These are phyloP conservation scores for Aspergillus sclerotioniger DNA, from an alignment of 495 filamentous ascomycete species.

Conservation along the genomic window DNA sequence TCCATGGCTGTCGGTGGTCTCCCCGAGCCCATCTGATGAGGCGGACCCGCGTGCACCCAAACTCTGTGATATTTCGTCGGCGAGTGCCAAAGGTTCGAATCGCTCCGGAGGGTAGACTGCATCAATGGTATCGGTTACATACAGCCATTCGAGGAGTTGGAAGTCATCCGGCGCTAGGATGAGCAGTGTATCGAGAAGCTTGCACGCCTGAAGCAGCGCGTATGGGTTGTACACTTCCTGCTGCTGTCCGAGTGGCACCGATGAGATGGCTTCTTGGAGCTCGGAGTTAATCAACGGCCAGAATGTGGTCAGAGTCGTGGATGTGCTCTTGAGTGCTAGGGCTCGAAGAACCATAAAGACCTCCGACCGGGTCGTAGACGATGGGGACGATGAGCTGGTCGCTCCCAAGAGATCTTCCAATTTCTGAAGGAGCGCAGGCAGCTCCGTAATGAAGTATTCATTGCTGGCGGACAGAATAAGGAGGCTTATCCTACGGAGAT, in stretches of 20 bases:
- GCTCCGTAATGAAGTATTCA: constrained; percentile 77
- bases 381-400: constrained; percentile 87
- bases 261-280: constrained; percentile 76
- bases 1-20: constrained; percentile 35
- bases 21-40: constrained; percentile 31
- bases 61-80: constrained; percentile 82
- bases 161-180: constrained; percentile 92
- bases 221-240: constrained; percentile 74
- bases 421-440: constrained; percentile 74
- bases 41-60: constrained; percentile 53
- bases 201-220: constrained; percentile 83
- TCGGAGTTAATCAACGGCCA: constrained; percentile 92
- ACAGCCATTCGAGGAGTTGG: constrained; percentile 93
- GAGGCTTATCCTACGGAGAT: constrained; percentile 76
- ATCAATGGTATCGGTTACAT: constrained; percentile 94
- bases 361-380: constrained; percentile 82
- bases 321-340: constrained; percentile 69
- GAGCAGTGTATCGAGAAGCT: constrained; percentile 82
- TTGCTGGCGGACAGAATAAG: constrained; percentile 68
- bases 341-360: constrained; percentile 86
- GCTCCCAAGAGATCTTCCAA: constrained; percentile 81
- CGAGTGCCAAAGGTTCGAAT: constrained; percentile 72
- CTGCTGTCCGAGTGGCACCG: constrained; percentile 66
- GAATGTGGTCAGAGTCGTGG: constrained; percentile 73
- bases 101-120: constrained; percentile 82